Conservation (phyloP, 1,139 yeast species). For the Scheffersomyces quercinus region DNA sequence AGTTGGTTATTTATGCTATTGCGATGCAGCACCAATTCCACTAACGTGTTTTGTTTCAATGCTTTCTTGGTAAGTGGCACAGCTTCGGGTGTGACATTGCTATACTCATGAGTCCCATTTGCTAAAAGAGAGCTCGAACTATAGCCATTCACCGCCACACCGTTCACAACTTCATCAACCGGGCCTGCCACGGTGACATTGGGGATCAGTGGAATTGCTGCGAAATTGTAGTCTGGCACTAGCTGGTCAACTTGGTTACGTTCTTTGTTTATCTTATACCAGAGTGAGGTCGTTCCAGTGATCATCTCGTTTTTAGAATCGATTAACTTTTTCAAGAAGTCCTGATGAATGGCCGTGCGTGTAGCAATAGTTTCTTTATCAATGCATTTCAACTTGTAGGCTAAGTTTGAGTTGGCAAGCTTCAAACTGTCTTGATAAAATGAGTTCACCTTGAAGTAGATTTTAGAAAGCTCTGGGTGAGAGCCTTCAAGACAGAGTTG, state of each 20-base stretch:
- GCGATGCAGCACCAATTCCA: constrained; percentile 53
- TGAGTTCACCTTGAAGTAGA: constrained; percentile 69
- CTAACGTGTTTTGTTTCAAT: constrained; percentile 37
- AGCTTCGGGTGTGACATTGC: constrained; percentile 32
- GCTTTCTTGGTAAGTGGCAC: constrained; percentile 35
- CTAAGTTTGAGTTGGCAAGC: constrained; percentile 66
- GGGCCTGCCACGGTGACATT: constrained; percentile 21
- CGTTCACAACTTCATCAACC: constrained; percentile 7
- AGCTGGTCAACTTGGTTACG: constrained; percentile 80
- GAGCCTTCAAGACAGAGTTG: constrained; percentile 86
- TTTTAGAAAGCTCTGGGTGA: constrained; percentile 78
- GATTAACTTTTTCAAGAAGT: constrained; percentile 66
- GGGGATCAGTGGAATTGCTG: constrained; percentile 37
- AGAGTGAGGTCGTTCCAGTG: constrained; percentile 73
- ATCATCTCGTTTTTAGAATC: constrained; percentile 70
- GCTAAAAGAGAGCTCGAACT: background rate
- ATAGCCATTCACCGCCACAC: constrained; percentile 4
- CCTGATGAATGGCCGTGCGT: constrained; percentile 82
- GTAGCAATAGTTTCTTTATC: constrained; percentile 79
- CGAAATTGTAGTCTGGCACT: constrained; percentile 45
- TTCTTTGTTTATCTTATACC: constrained; percentile 93
- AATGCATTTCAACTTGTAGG: constrained; percentile 74
- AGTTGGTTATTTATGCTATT: constrained; percentile 57
- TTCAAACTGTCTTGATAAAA: constrained; percentile 68
- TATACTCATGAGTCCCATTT: constrained; percentile 6